A percentile compares a stretch with the other conserved stretches of the same genome.
These are phyloP conservation scores for Saitozyma podzolica DNA, from an alignment of 768 basidiomycete genomes.

Conservation along the genomic window DNA sequence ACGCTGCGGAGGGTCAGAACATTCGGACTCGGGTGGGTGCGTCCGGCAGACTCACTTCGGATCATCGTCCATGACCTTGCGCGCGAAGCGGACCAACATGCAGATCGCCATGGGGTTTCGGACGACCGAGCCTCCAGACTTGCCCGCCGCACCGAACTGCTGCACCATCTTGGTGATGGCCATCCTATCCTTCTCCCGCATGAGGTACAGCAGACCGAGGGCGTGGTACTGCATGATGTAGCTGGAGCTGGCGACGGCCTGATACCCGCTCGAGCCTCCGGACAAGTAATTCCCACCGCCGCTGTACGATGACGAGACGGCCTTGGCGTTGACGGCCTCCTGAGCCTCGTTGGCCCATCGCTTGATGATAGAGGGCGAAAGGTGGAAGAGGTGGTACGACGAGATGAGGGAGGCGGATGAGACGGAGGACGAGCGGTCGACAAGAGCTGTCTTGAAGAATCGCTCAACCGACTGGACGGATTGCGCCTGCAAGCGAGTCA, in stretches of 20 bases:
- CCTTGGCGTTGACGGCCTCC: slow-evolving; percentile 89
- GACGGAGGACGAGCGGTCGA: slow-evolving; percentile 92
- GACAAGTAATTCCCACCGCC: slow-evolving; percentile 43
- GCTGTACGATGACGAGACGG: slow-evolving; percentile 67
- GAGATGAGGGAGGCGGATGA: slow-evolving; percentile 95
- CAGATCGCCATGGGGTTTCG: slow-evolving; percentile 97
- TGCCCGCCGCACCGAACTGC: slow-evolving; percentile 62
- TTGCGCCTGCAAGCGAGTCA: slow-evolving; percentile 37
- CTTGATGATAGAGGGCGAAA: slow-evolving; percentile 91
- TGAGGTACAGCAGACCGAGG: slow-evolving; percentile 85
- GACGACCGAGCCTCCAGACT: slow-evolving; percentile 77
- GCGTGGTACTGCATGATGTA: slow-evolving; percentile 97
- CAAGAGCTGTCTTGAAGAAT: slow-evolving; percentile 99
- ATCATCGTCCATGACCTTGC: slow-evolving; percentile 99
- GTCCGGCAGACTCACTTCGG: slow-evolving; percentile 72
- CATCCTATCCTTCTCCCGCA: slow-evolving; percentile 97
- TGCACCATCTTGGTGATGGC: slow-evolving; percentile 99
- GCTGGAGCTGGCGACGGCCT: slow-evolving; percentile 82
- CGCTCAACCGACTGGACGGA: slow-evolving; percentile 88
- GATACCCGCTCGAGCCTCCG: slow-evolving; percentile 62
- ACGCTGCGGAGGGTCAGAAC: slow-evolving; percentile 58
- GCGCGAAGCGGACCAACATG: slow-evolving; percentile 96
- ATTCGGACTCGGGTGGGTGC: background rate
- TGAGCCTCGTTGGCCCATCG: slow-evolving; percentile 99
- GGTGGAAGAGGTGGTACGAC: slow-evolving; percentile 91